Evolutionary conservation across 2,329 filamentous ascomycete genomes (phyloP).

Genomic region (Clarireedia monteithiana): DNA sequence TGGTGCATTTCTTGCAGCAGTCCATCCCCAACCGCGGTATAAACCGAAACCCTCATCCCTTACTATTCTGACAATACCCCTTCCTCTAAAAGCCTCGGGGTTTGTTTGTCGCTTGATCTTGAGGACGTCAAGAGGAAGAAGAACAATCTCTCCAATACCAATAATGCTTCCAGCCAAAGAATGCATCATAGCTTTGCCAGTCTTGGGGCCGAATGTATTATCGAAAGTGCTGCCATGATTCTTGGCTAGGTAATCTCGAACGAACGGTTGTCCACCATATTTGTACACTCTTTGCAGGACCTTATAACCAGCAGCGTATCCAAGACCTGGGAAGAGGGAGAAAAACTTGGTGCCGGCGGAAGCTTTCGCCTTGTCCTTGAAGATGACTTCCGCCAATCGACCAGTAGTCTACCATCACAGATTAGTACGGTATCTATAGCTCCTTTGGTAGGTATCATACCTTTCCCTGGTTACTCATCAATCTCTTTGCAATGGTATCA

Average conservation of each 20-base stretch:
- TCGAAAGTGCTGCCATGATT: slow-evolving; percentile 83
- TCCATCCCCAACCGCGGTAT: slow-evolving; percentile 97
- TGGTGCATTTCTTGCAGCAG: slow-evolving; percentile 90
- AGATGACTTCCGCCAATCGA: slow-evolving; percentile 78
- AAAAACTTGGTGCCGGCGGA: slow-evolving; percentile 72
- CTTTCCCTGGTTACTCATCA: slow-evolving; percentile 95
- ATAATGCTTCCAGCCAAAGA: slow-evolving; percentile 93
- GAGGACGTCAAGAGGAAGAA: slow-evolving; percentile 89
- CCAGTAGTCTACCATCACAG: slow-evolving; percentile 37
- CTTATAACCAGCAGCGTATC: slow-evolving; percentile 98
- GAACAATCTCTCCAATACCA: slow-evolving; percentile 93
- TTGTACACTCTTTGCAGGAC: slow-evolving; percentile 96
- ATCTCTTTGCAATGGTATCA: slow-evolving; percentile 95
- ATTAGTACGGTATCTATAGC: slow-evolving; percentile 17
- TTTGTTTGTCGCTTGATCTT: slow-evolving; percentile 99
- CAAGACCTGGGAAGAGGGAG: slow-evolving; percentile 91
- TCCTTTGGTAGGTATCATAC: slow-evolving; percentile 31
- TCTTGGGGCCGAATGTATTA: slow-evolving; percentile 86
- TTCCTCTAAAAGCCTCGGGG: slow-evolving; percentile 92
- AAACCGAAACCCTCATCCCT: slow-evolving; percentile 90
- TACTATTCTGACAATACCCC: slow-evolving; percentile 83
- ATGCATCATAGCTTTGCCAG: slow-evolving; percentile 96
- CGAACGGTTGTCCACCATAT: slow-evolving; percentile 94
- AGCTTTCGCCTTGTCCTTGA: slow-evolving; percentile 78
- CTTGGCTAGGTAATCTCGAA: slow-evolving; percentile 75